Evolutionary conservation across 805 yeast species (phyloP).

Genomic region (Candida rishiriensis): DNA sequence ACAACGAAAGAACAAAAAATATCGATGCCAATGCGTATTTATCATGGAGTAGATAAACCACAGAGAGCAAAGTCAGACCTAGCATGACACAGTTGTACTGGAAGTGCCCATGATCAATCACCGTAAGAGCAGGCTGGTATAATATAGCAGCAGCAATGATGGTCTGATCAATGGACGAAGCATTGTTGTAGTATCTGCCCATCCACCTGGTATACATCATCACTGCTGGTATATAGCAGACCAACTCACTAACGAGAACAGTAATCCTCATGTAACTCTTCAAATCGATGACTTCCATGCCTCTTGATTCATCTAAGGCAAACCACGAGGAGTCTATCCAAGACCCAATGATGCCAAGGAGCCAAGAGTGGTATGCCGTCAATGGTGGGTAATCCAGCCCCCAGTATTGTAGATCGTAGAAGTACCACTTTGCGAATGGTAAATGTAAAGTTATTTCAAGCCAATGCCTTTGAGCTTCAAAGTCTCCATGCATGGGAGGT

Average conservation of each 20-base stretch:
- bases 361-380: slow-evolving; percentile 88
- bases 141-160: slow-evolving; percentile 74
- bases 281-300: slow-evolving; percentile 60
- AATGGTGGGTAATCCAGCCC: slow-evolving; percentile 96
- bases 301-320: slow-evolving; percentile 65
- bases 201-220: slow-evolving; percentile 65
- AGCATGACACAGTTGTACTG: slow-evolving; percentile 94
- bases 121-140: slow-evolving; percentile 74
- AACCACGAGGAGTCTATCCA: slow-evolving; percentile 72
- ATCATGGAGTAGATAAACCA: slow-evolving; percentile 61
- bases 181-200: slow-evolving; percentile 48
- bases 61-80: slow-evolving; percentile 69
- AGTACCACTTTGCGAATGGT: slow-evolving; percentile 80
- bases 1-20: slow-evolving; percentile 70
- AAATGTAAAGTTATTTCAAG: slow-evolving; percentile 80
- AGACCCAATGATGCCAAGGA: slow-evolving; percentile 69
- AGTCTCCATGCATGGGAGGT: slow-evolving; percentile 89
- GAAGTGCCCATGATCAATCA: slow-evolving; percentile 96
- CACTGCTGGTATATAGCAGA: slow-evolving; percentile 77
- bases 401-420: slow-evolving; percentile 88
- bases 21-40: slow-evolving; percentile 65
- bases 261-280: slow-evolving; percentile 85
- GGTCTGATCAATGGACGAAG: slow-evolving; percentile 68
- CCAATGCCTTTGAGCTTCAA: slow-evolving; percentile 99
- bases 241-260: slow-evolving; percentile 67